Percentiles rank a stretch among this genome's conserved stretches.
Conservation (phyloP, 768 basidiomycete genomes). For the Collybia sordida region DNA sequence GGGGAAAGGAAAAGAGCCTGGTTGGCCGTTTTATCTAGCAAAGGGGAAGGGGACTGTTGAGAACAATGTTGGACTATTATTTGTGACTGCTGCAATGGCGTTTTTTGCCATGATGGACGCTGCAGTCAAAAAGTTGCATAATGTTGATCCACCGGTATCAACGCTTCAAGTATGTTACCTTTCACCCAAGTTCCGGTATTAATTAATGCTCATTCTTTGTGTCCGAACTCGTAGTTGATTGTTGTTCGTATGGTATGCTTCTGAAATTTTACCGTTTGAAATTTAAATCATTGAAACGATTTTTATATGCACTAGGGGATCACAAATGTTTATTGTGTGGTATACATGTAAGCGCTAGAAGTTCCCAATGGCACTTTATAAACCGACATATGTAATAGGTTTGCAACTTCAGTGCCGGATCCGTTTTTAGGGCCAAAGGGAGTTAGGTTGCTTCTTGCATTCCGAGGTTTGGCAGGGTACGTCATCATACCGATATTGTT, state of each 20-base stretch:
- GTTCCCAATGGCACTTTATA: not conserved
- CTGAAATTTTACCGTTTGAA: not conserved
- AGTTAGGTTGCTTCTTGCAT: conserved; percentile 54
- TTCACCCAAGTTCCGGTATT: not conserved
- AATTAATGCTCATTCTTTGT: not conserved
- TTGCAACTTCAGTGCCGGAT: conserved; percentile 33
- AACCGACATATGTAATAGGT: not conserved
- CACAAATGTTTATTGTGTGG: conserved; percentile 49
- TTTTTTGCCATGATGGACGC: conserved; percentile 61
- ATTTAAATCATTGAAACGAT: conserved; percentile 1
- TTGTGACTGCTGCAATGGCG: conserved; percentile 57
- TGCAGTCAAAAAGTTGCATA: conserved; percentile 59
- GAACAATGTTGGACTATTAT: conserved; percentile 54
- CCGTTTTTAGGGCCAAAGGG: conserved; percentile 71
- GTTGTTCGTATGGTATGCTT: conserved; percentile 53
- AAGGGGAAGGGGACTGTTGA: conserved; percentile 6
- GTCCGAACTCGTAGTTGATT: conserved; percentile 52
- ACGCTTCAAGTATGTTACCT: conserved; percentile 46
- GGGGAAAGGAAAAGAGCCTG: too few species aligned
- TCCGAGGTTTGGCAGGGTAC: conserved; percentile 64
- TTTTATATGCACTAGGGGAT: conserved; percentile 36
- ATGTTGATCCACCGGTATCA: conserved; percentile 56
- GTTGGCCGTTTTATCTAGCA: too few species aligned
- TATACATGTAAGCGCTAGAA: conserved; percentile 40
- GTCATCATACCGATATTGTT: conserved; percentile 8